These are phyloP conservation scores for Hsuehochloa calcarea DNA, from an alignment of 176 grass and related monocot genomes.

Conservation along the genomic window DNA sequence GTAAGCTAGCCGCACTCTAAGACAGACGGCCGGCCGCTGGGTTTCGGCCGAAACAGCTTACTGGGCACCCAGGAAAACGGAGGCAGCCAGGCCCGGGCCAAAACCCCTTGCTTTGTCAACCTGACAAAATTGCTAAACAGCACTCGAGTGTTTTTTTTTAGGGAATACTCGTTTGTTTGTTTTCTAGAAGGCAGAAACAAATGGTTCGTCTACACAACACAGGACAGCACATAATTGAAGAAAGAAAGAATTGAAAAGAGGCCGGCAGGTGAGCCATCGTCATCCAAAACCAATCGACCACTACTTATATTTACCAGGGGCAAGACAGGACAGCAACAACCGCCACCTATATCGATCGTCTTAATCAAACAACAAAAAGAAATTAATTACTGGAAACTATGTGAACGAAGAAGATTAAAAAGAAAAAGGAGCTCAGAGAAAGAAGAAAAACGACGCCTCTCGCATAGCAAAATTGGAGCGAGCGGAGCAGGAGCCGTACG, in stretches of 20 bases:
- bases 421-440: neutral
- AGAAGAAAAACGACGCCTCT: neutral
- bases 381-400: neutral
- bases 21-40: too few species aligned
- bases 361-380: neutral
- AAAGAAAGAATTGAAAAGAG: neutral
- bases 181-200: neutral
- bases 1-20: too few species aligned
- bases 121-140: too few species aligned
- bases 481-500: neutral
- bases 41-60: too few species aligned
- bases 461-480: neutral
- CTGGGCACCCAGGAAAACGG: too few species aligned
- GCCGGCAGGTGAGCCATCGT: conserved; percentile 21
- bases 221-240: neutral
- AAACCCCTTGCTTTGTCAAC: too few species aligned
- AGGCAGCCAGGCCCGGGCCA: too few species aligned
- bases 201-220: neutral
- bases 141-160: too few species aligned
- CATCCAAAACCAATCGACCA: neutral
- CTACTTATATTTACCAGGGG: neutral
- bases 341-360: neutral
- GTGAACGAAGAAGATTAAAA: neutral
- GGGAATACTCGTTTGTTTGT: too few species aligned
- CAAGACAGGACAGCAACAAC: neutral